Base-by-base conservation (phyloP, 768 basidiomycete genomes). In the Pisolithus tinctorius region DNA sequence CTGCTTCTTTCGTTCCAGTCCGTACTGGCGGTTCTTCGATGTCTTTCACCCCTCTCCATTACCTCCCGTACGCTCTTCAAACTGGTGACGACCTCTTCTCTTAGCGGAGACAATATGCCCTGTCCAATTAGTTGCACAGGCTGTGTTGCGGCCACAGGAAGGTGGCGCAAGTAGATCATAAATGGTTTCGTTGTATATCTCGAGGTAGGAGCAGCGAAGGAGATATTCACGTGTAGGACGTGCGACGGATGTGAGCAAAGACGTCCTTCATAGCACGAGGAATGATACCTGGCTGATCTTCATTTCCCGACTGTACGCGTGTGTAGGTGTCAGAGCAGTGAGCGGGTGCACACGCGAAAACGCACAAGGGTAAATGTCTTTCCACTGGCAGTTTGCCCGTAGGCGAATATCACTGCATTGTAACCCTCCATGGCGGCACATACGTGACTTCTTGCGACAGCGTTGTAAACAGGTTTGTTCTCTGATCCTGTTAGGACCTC, bases 1-100 rank as follows among this genome's bases (percentile, higher is more conserved):
- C 90, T 93, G 71, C 90, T 93, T 52, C 95, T 72, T 60, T 93
- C 88, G 63, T 99, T 99, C 95, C 95, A 99, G 62, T 99, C 95
- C n/a, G 96, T 99, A 58, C 84, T 89, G 1, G 93, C 94, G 4
- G 93, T 96, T 54, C 92, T 75, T 46, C 95, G 74, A 60, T 91
- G 84, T 4, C 86, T 82, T 64, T 96, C 92, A 4, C 95, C 95
- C 23, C 91, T 74, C 60, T 80, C 77, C 58, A 99, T 70, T 4
- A 97, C 86, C 53, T 90, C 89, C 48, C 83, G 80, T 13, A 98
- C 91, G 37, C 87, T 80, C 59, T 86, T 87, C 27, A 95, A 72
- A 58, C 86, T 88, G 13, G 90, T 93, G n/a, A 98, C 91, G 2
- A 94, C 93, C 63, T 94, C 91, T 63, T 97, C 95, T 38, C 87